Conservation (phyloP, 768 basidiomycete genomes). For the Tricholoma saponaceum region DNA sequence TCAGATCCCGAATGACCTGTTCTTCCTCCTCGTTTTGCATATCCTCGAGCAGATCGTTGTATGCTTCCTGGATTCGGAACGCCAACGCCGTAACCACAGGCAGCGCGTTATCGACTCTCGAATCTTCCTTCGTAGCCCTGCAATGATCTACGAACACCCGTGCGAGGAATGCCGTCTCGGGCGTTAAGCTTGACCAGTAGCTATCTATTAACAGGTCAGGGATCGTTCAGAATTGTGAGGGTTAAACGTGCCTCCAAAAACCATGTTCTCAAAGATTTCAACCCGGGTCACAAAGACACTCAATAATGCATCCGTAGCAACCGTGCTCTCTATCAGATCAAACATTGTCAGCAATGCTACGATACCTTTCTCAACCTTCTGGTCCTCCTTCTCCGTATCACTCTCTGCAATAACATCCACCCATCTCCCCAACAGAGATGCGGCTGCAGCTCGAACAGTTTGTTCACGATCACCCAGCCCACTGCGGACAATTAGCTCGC, state of each 20-base stretch:
- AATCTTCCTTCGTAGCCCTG: conserved; percentile 51
- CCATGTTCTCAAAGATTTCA: conserved; percentile 63
- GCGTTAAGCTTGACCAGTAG: conserved; percentile 69
- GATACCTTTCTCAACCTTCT: conserved; percentile 17
- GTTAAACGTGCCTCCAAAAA: conserved; percentile 58
- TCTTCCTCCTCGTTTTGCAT: conserved; percentile 19
- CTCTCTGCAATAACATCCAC: conserved; percentile 49
- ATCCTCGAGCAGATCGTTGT: conserved; percentile 45
- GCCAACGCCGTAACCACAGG: conserved; percentile 86
- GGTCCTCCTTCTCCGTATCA: conserved; percentile 30
- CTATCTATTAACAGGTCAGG: conserved; percentile 37
- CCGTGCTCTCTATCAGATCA: conserved; percentile 51
- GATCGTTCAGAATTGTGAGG: neutral
- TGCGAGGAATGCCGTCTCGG: conserved; percentile 76
- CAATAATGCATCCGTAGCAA: conserved; percentile 71
- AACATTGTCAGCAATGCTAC: conserved; percentile 37
- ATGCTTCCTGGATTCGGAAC: conserved; percentile 64
- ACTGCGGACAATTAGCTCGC: conserved; percentile 73
- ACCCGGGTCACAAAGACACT: conserved; percentile 64
- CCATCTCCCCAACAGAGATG: conserved; percentile 72
- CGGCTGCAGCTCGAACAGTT: conserved; percentile 67
- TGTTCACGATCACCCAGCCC: conserved; percentile 87
- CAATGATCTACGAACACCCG: conserved; percentile 84
- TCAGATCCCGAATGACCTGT: conserved; percentile 17
- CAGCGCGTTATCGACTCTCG: conserved; percentile 61